Conservation (phyloP, 2,329 filamentous ascomycete species). For the Fusarium buharicum region DNA sequence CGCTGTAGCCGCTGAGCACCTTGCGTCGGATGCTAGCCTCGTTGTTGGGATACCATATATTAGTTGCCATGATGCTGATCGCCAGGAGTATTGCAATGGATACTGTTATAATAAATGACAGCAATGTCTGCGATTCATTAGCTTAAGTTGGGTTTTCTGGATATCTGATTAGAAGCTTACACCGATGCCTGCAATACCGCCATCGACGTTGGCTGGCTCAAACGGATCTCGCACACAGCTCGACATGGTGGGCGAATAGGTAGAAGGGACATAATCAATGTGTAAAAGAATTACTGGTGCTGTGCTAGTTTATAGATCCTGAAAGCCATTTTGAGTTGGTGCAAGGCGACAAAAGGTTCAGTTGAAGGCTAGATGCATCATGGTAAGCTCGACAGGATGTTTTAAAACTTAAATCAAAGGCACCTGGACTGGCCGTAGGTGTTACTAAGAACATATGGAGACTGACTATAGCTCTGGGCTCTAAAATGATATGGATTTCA, state of each 20-base stretch:
- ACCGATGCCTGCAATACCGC: constrained; percentile 65
- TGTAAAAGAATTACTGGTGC: too few species aligned
- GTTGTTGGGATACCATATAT: constrained; percentile 58
- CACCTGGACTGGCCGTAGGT: too few species aligned
- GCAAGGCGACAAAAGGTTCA: too few species aligned
- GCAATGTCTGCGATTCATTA: constrained; percentile 55
- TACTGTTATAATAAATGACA: constrained; percentile 75
- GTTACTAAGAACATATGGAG: too few species aligned
- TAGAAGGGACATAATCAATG: too few species aligned
- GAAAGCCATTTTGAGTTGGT: too few species aligned
- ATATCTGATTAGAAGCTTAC: constrained; percentile 46
- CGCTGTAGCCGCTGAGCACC: constrained; percentile 71
- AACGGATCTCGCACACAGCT: constrained; percentile 68
- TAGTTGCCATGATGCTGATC: constrained; percentile 66
- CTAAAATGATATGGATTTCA: too few species aligned
- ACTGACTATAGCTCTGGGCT: too few species aligned
- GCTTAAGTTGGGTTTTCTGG: constrained; percentile 16
- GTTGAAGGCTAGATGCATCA: too few species aligned
- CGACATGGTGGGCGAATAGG: constrained; percentile 55
- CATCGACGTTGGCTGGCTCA: constrained; percentile 59
- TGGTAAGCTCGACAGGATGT: too few species aligned
- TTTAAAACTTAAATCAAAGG: too few species aligned
- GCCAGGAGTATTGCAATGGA: constrained; percentile 65
- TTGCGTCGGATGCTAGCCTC: constrained; percentile 68
- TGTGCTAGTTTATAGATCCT: too few species aligned